Evolutionary conservation across 305 asterid genomes (phyloP), one percentile per base, ranked within the genome.

Genomic region (Fraxinus dipetala): DNA sequence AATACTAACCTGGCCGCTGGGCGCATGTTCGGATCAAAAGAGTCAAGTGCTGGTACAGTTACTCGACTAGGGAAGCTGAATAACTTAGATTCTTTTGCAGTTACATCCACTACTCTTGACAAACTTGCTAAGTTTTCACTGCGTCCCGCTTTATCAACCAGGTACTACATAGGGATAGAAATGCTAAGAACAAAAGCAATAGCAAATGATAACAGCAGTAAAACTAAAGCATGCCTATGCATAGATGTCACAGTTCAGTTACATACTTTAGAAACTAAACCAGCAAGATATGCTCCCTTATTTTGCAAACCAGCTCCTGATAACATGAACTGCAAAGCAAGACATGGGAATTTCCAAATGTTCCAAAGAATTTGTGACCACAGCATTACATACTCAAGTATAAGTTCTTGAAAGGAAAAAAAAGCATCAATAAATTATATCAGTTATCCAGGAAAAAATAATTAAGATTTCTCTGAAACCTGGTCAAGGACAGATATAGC

Each of bases 401-500:
- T 43, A 67, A 67, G 30, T 56, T 16, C 78, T 75, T 48, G 59
- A 38, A 79, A 43, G 36, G 63, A 79, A 30, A 31, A 73, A 40
- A 56, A 76, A 72, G 48, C 24, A 20, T 75, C 72, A 35, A 77
- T n/a, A 26, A n/a, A 35, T 78, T 31, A 38, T 45, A 84, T 40
- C 75, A 20, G 79, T 76, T 10, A 83, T 76, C 16, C 76, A 36
- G 35, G 61, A 72, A 26, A 45, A 69, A 63, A 48, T 61, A 77
- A 82, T 13, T 70, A 67, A 76, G 32, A 48, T 24, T 73, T 76
- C 72, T 65, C 87, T 54, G 40, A 77, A 77, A 95, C 99, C 99
- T 95, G 99, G 88, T 95, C 99, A 82, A 95, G 99, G 83, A 94
- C 88, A 80, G 95, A 88, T 85, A 94, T 90, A 63, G 95, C 97